These are phyloP conservation scores for Trichoderma erinaceum DNA, from an alignment of 495 filamentous ascomycete genomes.

Conservation along the genomic window DNA sequence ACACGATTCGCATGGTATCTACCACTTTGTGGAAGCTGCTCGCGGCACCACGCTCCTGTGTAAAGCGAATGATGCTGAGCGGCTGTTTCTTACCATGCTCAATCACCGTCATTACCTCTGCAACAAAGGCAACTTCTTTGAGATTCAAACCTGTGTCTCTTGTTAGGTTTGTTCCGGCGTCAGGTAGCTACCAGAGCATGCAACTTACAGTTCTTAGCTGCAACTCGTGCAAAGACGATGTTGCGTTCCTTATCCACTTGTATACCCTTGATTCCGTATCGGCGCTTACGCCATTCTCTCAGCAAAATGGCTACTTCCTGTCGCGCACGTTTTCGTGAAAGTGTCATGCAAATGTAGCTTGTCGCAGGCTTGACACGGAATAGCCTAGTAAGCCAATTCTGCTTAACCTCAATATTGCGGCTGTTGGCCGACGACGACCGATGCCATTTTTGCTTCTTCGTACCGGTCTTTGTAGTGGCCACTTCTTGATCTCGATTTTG, in stretches of 20 bases:
- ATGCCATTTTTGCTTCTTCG: constrained; percentile 1
- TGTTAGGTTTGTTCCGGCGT: constrained; percentile 21
- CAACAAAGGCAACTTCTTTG: constrained; percentile 71
- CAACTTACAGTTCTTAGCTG: constrained; percentile 65
- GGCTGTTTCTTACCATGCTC: constrained; percentile 64
- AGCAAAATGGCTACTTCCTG: constrained; percentile 69
- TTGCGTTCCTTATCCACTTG: constrained; percentile 64
- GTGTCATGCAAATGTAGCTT: constrained; percentile 64
- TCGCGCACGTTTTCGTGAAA: constrained; percentile 60
- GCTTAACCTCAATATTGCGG: constrained; percentile 52
- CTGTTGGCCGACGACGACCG: constrained; percentile 16
- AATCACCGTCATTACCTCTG: constrained; percentile 77
- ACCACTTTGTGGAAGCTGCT: constrained; percentile 77
- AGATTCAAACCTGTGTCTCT: constrained; percentile 55
- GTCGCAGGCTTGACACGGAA: constrained; percentile 82
- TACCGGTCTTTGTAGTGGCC: constrained; percentile 8
- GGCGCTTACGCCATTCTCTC: constrained; percentile 68
- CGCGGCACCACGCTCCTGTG: constrained; percentile 80
- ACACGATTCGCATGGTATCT: constrained; percentile 59
- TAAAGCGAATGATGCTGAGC: constrained; percentile 74
- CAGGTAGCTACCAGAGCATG: constrained; percentile 1
- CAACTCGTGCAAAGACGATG: constrained; percentile 70
- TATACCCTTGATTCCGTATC: constrained; percentile 71
- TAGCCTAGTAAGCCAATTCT: constrained; percentile 81
- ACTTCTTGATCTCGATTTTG: constrained; percentile 6